phyloP scores from a whole-genome alignment of 2,329 filamentous ascomycete genomes.

The Neonectria faginata region DNA sequence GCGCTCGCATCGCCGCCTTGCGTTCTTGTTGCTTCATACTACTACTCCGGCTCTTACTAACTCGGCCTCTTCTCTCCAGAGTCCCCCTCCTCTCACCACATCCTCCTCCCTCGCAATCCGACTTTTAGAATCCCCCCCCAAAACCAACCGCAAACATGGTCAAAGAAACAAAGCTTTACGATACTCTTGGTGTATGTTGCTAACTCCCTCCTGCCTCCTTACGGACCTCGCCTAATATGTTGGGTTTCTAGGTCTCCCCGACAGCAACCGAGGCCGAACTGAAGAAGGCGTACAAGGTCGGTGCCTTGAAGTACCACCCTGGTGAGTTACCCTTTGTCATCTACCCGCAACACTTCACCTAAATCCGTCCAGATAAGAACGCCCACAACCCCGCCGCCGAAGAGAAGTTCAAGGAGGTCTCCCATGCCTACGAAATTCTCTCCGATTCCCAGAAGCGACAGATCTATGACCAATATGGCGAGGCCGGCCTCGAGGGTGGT shows the following conservation, averaged over 20 bases:
- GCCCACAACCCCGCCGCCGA: slow-evolving; percentile 91
- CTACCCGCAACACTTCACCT: slow-evolving; percentile 17
- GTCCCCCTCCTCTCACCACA: slow-evolving; percentile 28
- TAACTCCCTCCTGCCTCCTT: neutral
- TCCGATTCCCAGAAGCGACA: slow-evolving; percentile 91
- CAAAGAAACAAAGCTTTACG: slow-evolving; percentile 84
- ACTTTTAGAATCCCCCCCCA: slow-evolving; percentile 17
- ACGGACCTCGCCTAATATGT: slow-evolving; percentile 34
- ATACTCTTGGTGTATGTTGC: slow-evolving; percentile 77
- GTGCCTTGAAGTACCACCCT: slow-evolving; percentile 86
- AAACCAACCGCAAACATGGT: slow-evolving; percentile 69
- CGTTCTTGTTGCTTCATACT: neutral
- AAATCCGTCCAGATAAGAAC: slow-evolving; percentile 82
- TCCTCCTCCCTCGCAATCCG: slow-evolving; percentile 22
- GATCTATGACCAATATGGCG: slow-evolving; percentile 97
- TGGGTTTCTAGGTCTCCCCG: slow-evolving; percentile 73
- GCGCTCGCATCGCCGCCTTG: slow-evolving; percentile 3
- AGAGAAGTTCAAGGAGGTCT: slow-evolving; percentile 98
- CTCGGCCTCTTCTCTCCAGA: slow-evolving; percentile 25
- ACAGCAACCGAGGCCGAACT: slow-evolving; percentile 86
- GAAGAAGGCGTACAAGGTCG: slow-evolving; percentile 90
- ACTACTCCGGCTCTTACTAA: slow-evolving; percentile 36
- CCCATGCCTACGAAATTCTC: slow-evolving; percentile 94
- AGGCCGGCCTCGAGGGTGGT: slow-evolving; percentile 94
- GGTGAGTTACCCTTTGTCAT: slow-evolving; percentile 63